Percentiles rank a stretch among this genome's conserved stretches.
phyloP scores from a whole-genome alignment of 768 basidiomycete genomes.

The Lyophyllum shimeji region DNA sequence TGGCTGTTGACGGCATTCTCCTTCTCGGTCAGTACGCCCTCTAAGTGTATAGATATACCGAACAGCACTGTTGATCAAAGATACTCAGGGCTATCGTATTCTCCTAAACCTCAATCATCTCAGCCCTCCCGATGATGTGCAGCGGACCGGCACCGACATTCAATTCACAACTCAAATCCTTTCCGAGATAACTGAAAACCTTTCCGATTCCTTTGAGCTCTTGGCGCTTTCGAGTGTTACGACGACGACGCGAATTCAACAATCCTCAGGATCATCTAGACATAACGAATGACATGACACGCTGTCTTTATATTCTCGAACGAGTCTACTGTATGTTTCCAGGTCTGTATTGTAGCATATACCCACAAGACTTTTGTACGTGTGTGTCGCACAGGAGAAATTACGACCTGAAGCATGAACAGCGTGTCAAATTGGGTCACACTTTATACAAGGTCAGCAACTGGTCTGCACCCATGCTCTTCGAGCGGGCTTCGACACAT shows the following conservation, averaged over 20 bases:
- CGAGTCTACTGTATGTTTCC: background rate
- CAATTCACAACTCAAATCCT: constrained; percentile 27
- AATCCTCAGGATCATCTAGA: background rate
- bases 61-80: background rate
- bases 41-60: background rate
- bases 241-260: background rate
- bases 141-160: constrained; percentile 27
- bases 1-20: constrained; percentile 35
- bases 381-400: background rate
- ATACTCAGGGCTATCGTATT: constrained; percentile 33
- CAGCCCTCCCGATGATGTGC: constrained; percentile 17
- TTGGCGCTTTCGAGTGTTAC: constrained; percentile 1
- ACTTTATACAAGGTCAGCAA: background rate
- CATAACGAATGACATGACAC: background rate
- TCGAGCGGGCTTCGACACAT: background rate
- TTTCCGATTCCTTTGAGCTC: constrained; percentile 24
- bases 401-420: too few relatives aligned
- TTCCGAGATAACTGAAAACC: constrained; percentile 3
- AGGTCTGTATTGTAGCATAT: background rate
- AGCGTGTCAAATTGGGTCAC: background rate
- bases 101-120: constrained; percentile 33
- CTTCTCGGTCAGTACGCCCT: constrained; percentile 25
- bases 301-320: background rate
- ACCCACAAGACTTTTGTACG: background rate
- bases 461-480: background rate